phyloP scores from a whole-genome alignment of 257 asterid genomes.

The Nicotiana noctiflora region DNA sequence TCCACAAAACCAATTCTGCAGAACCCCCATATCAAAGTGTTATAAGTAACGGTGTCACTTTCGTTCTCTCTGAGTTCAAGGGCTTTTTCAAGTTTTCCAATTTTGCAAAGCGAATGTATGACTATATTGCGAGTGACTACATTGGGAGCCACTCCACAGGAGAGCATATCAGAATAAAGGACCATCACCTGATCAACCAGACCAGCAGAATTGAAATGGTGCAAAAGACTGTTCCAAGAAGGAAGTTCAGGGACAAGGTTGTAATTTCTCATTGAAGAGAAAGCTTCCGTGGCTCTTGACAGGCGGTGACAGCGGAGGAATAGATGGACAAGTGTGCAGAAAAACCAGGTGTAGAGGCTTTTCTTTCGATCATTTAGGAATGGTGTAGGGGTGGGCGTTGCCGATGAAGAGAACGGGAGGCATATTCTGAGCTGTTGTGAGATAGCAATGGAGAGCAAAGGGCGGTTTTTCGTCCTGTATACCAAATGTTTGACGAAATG shows the following conservation, averaged over 20 bases:
- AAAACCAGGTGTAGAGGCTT: slow-evolving; percentile 48
- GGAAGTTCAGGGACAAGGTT: slow-evolving; percentile 41
- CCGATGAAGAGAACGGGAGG: slow-evolving; percentile 15
- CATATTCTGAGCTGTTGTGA: neutral
- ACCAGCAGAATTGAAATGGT: slow-evolving; percentile 63
- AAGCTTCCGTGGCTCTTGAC: slow-evolving; percentile 51
- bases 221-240: slow-evolving; percentile 57
- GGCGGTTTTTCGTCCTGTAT: slow-evolving; percentile 7
- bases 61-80: slow-evolving; percentile 40
- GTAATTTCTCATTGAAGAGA: slow-evolving; percentile 59
- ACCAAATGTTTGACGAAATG: slow-evolving; percentile 46
- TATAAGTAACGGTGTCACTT: slow-evolving; percentile 63
- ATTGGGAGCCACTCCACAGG: slow-evolving; percentile 44
- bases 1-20: slow-evolving; percentile 52
- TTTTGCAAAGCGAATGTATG: slow-evolving; percentile 60
- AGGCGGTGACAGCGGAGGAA: slow-evolving; percentile 76
- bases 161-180: slow-evolving; percentile 55
- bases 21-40: slow-evolving; percentile 86
- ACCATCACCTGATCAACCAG: slow-evolving; percentile 56
- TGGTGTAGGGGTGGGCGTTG: slow-evolving; percentile 8
- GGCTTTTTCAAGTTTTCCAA: slow-evolving; percentile 46
- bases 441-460: slow-evolving; percentile 8
- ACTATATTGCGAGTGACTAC: slow-evolving; percentile 59
- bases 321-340: slow-evolving; percentile 79
- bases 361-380: slow-evolving; percentile 8